Evolutionary conservation across 2,329 filamentous ascomycete species (phyloP).

Genomic region (Talaromyces sp.): DNA sequence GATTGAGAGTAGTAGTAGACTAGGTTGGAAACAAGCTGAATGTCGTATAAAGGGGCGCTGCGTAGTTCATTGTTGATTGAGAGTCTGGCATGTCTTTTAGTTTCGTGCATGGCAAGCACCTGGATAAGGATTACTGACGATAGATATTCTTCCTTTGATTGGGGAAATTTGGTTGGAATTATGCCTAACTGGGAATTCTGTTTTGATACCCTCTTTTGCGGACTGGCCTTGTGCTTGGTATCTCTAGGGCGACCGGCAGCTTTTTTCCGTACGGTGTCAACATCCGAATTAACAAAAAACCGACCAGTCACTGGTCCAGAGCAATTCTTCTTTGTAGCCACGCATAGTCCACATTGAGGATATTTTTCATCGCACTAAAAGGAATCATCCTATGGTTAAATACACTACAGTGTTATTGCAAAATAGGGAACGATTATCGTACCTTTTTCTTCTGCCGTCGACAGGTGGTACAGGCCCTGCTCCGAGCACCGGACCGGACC

Average conservation of each 20-base stretch:
- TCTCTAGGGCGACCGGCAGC: neutral
- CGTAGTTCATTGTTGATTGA: neutral
- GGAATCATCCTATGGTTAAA: neutral
- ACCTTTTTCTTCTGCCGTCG: conserved; percentile 7
- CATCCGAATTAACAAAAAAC: conserved; percentile 4
- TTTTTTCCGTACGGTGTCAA: neutral
- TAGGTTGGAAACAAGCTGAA: conserved; percentile 7
- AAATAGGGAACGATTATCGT: neutral
- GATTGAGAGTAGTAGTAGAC: conserved; percentile 5
- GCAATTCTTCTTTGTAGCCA: conserved; percentile 1
- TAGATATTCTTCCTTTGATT: neutral
- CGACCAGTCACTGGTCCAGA: conserved; percentile 3
- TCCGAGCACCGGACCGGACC: conserved; percentile 2
- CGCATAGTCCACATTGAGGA: conserved; percentile 6
- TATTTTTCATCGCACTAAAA: conserved; percentile 8
- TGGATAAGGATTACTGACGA: neutral
- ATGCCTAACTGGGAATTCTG: neutral
- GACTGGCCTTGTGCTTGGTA: neutral
- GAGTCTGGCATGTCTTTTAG: neutral
- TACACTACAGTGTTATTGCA: neutral
- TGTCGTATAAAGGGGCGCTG: conserved; percentile 1
- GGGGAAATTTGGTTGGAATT: neutral
- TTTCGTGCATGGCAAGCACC: neutral
- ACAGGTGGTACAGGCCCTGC: conserved; percentile 6
- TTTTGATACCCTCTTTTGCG: too few species aligned